Base-by-base conservation (phyloP, 352 stramenopile species). In the Thalassiosira mediterranea region DNA sequence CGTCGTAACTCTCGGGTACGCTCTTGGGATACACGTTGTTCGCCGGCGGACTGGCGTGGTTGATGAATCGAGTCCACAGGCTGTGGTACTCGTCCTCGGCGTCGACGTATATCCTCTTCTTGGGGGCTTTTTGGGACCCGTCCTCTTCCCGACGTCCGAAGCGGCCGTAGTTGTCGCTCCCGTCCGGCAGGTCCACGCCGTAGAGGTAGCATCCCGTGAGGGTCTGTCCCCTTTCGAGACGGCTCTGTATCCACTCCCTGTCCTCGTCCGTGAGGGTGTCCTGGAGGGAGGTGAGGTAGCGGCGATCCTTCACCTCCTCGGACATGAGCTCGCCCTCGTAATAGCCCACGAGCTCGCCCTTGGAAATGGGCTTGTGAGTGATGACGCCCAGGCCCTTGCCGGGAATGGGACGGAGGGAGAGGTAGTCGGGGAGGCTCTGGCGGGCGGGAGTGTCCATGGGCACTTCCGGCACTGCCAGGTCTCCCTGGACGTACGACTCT, bases 361-460 rank as follows among this genome's bases (percentile, higher is more conserved):
- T 59, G 40, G 62, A 32, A 17, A 89, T 86, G 10, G 21, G 26
- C 19, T 62, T 59, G 3, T 44, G 58, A 7, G 75, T 75, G 2
- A 89, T 69, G 4, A 86, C 68, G n/a, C 82, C 82, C 1, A 85
- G 40, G 15, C 82, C 82, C 59, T 89, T 89, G 13, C 73, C 73
- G 3, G 56, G 40, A 7, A 86, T 75, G n/a, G 51, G 46, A 47
- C 47, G 46, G 3, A 86, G 51, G 8, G 38, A 60, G n/a, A 86
- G 58, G 62, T 80, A 46, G 28, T 60, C 19, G 29, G 78, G 78
- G 28, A 86, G 54, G 23, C 53, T 77, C 63, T 74, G 46, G 40
- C 72, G 52, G 34, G 78, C 78, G 0, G 78, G 78, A 13, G 78
- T 86, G 29, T 83, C 42, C 67, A 86, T 77, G 53, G 72, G 65